Conservation (phyloP, 1,139 yeast genomes). For the Suhomyces terraborum region DNA sequence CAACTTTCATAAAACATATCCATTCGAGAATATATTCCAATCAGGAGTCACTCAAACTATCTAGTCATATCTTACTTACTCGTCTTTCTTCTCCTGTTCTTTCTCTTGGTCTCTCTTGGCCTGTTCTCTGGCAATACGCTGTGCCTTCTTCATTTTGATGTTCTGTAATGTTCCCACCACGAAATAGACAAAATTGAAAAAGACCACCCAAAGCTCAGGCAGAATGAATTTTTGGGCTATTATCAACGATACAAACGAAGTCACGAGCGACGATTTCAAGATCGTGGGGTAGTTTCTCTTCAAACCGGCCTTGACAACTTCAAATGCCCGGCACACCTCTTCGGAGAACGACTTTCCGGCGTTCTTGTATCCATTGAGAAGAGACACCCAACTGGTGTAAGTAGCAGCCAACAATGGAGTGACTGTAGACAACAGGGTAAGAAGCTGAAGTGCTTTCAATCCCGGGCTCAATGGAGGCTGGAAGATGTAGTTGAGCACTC, state of each 20-base stretch:
- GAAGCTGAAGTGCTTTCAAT: slow-evolving; percentile 57
- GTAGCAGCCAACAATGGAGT: slow-evolving; percentile 64
- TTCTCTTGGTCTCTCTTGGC: slow-evolving; percentile 3
- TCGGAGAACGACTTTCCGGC: slow-evolving; percentile 14
- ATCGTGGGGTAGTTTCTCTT: slow-evolving; percentile 55
- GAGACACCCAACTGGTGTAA: slow-evolving; percentile 57
- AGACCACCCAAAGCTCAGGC: slow-evolving; percentile 83
- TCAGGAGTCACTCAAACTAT: too few species aligned
- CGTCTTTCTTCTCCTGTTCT: slow-evolving; percentile 8
- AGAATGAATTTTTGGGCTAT: slow-evolving; percentile 75
- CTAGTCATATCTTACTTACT: too few species aligned
- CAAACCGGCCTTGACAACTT: slow-evolving; percentile 40
- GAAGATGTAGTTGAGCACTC: slow-evolving; percentile 45
- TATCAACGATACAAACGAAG: slow-evolving; percentile 62
- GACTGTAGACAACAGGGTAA: slow-evolving; percentile 60
- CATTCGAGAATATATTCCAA: too few species aligned
- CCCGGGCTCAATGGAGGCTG: slow-evolving; percentile 40
- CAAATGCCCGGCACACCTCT: slow-evolving; percentile 26
- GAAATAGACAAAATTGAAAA: slow-evolving; percentile 74
- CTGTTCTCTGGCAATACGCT: slow-evolving; percentile 19
- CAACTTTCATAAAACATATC: too few species aligned
- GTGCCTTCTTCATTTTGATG: slow-evolving; percentile 56
- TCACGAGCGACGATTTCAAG: slow-evolving; percentile 63
- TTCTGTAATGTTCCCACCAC: slow-evolving; percentile 79
- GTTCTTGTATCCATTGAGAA: slow-evolving; percentile 40